Percentiles rank a stretch among this genome's conserved stretches.
Evolutionary conservation across 441 rosid species (phyloP).

Genomic region (Erodium moschatum): DNA sequence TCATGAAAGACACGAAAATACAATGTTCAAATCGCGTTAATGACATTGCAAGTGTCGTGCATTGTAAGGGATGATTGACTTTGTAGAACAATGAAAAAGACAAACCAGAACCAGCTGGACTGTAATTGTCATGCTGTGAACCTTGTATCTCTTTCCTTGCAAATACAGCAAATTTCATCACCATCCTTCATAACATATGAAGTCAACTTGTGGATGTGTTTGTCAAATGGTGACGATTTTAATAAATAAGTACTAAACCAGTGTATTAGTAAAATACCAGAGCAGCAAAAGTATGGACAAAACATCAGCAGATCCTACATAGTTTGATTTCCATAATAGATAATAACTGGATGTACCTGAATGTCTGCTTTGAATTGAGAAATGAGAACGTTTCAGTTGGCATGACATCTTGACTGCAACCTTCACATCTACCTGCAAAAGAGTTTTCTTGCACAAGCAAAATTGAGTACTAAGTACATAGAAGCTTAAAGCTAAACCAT

Average conservation of each 20-base stretch:
- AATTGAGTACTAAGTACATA: background rate
- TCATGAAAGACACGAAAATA: background rate
- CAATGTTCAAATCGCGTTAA: background rate
- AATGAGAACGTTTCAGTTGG: background rate
- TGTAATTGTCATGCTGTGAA: no score
- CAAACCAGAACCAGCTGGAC: constrained; percentile 6
- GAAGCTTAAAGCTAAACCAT: background rate
- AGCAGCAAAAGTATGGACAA: constrained; percentile 1
- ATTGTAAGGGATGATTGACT: background rate
- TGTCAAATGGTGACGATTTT: constrained; percentile 8
- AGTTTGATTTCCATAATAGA: background rate
- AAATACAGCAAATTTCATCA: background rate
- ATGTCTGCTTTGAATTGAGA: constrained; percentile 2
- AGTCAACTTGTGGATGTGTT: background rate
- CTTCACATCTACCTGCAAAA: background rate
- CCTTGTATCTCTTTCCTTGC: constrained; percentile 1
- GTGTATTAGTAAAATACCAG: background rate
- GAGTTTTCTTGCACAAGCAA: constrained; percentile 1
- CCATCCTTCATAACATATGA: background rate
- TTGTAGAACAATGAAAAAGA: background rate
- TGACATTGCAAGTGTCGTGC: background rate
- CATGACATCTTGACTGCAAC: background rate
- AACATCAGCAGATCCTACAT: background rate
- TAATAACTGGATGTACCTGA: background rate
- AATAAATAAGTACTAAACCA: background rate